Evolutionary conservation across 257 asterid species (phyloP).

Genomic region (Solanum phureja): DNA sequence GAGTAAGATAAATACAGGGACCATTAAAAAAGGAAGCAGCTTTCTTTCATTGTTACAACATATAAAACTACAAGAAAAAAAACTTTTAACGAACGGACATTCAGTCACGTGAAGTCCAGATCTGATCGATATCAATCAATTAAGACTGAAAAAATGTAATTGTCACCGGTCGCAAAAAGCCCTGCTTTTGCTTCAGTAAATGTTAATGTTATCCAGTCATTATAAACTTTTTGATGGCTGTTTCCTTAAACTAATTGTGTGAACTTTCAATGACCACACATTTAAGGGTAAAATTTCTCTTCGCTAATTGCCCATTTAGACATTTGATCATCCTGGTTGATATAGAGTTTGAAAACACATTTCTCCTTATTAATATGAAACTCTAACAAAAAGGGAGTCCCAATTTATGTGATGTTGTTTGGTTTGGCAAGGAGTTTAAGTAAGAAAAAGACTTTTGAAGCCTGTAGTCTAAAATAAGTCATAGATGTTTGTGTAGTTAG

Average conservation of each 20-base stretch:
- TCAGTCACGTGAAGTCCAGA: neutral
- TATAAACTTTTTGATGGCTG: neutral
- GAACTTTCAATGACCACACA: neutral
- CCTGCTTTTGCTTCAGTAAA: neutral
- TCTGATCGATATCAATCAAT: neutral
- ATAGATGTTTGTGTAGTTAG: too few species aligned
- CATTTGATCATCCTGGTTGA: neutral
- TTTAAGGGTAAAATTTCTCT: neutral
- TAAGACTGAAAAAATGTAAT: neutral
- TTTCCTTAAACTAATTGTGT: neutral
- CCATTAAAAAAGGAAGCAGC: neutral
- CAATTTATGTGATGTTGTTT: too few species aligned
- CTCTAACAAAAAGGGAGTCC: neutral
- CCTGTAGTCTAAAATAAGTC: too few species aligned
- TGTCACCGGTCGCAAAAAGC: neutral
- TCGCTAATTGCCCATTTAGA: neutral
- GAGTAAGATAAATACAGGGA: neutral
- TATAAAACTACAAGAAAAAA: neutral
- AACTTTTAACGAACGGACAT: neutral
- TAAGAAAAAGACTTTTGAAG: too few species aligned
- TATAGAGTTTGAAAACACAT: neutral
- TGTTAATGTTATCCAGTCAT: neutral
- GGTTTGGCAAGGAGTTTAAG: too few species aligned
- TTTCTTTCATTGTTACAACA: neutral
- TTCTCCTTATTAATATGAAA: neutral